Conservation (phyloP, 192 early-diverging fungal species). For the Umbelopsis vinacea region DNA sequence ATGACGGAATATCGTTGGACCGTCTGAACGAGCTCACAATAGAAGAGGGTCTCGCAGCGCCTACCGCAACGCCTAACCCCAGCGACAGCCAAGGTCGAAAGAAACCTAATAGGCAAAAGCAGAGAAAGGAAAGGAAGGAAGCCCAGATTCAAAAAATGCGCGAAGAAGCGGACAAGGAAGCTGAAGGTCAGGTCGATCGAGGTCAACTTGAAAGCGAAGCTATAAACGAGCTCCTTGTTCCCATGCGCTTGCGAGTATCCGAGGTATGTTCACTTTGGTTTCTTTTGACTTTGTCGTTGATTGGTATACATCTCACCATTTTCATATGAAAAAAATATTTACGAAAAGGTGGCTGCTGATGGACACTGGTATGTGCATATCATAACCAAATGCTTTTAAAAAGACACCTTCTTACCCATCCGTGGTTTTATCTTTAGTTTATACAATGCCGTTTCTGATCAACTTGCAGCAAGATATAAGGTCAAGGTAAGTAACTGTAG, state of each 20-base stretch:
- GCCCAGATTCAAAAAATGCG: slow-evolving; percentile 74
- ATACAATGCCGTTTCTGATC: slow-evolving; percentile 90
- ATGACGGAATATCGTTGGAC: slow-evolving; percentile 37
- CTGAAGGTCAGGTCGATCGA: slow-evolving; percentile 73
- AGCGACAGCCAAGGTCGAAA: slow-evolving; percentile 35
- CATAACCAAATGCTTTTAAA: background rate
- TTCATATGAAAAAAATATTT: background rate
- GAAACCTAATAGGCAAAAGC: slow-evolving; percentile 59
- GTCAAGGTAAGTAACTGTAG: slow-evolving; percentile 36
- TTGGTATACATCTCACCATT: background rate
- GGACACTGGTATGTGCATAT: slow-evolving; percentile 79
- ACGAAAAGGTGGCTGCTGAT: slow-evolving; percentile 72
- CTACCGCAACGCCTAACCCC: slow-evolving; percentile 21
- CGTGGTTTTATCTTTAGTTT: slow-evolving; percentile 45
- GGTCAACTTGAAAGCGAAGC: slow-evolving; percentile 72
- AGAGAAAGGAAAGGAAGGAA: slow-evolving; percentile 65
- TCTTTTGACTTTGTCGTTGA: no score
- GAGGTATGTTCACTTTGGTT: slow-evolving; percentile 43
- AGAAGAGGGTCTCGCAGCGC: slow-evolving; percentile 31
- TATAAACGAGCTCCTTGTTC: slow-evolving; percentile 60
- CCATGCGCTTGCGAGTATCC: slow-evolving; percentile 65
- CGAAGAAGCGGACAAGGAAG: slow-evolving; percentile 77
- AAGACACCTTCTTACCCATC: background rate
- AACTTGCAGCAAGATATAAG: slow-evolving; percentile 62
- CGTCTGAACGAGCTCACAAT: slow-evolving; percentile 25